phyloP scores from a whole-genome alignment of 179 eudicot genomes.

The Sideroxylon spinosum region DNA sequence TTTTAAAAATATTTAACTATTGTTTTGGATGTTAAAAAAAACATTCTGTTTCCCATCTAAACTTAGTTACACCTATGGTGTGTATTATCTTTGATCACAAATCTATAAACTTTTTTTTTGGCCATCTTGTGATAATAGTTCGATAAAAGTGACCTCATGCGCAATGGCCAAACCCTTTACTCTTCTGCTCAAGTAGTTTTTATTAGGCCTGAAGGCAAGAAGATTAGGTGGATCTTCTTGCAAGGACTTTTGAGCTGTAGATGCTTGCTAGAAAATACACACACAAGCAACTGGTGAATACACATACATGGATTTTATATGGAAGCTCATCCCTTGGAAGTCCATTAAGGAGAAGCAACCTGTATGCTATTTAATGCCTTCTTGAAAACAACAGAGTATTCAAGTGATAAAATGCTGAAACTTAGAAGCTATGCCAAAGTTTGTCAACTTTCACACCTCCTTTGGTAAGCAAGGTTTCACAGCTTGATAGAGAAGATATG shows the following conservation, averaged over 20 bases:
- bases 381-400: no score
- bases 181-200: not conserved
- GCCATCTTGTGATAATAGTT: not conserved
- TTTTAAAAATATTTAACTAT: not conserved
- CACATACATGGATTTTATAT: no score
- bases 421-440: no score
- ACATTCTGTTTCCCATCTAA: not conserved
- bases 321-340: no score
- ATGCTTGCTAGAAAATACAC: no score
- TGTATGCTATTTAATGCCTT: no score
- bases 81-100: not conserved
- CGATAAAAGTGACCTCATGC: not conserved
- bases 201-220: not conserved
- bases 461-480: not conserved
- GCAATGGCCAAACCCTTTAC: not conserved
- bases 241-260: no score
- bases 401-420: no score
- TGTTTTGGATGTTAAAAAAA: not conserved
- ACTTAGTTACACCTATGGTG: not conserved
- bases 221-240: not conserved
- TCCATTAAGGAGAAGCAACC: no score
- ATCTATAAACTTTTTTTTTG: not conserved
- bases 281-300: no score
- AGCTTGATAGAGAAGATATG: not conserved
- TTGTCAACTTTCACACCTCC: no score